Percentiles rank a stretch among this genome's conserved stretches.
Conservation (phyloP, 345 rosid species). For the Anacardium occidentale region DNA sequence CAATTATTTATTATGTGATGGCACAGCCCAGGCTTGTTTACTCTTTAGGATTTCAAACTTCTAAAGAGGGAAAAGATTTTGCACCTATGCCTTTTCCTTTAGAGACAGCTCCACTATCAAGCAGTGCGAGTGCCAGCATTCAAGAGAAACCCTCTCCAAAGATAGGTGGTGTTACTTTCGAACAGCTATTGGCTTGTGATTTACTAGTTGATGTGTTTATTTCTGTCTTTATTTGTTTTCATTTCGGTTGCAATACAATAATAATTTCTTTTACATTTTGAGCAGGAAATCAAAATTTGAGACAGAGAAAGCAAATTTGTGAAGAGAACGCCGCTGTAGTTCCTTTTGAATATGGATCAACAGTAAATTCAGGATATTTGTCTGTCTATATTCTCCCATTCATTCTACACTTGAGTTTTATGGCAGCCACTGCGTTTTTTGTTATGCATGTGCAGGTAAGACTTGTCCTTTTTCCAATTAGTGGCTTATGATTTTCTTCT, state of each 20-base stretch:
- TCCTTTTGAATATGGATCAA: conserved; percentile 26
- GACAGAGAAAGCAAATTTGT: conserved; percentile 48
- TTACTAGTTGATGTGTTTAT: background rate
- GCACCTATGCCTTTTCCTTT: conserved; percentile 32
- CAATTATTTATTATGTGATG: conserved; percentile 55
- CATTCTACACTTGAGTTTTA: conserved; percentile 62
- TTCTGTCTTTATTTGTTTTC: background rate
- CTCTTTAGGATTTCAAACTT: conserved; percentile 68
- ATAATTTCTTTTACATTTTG: background rate
- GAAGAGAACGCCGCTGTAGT: conserved; percentile 24
- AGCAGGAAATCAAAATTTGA: conserved; percentile 45
- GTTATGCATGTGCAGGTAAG: conserved; percentile 93
- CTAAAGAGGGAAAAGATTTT: conserved; percentile 41
- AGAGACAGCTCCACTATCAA: conserved; percentile 21
- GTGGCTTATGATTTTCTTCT: background rate
- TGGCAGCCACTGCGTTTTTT: conserved; percentile 76
- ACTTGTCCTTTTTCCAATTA: conserved; percentile 5
- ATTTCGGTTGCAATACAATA: background rate
- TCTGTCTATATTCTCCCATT: conserved; percentile 62
- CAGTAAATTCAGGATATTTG: conserved; percentile 37
- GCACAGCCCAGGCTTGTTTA: conserved; percentile 45
- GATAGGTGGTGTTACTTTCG: conserved; percentile 30
- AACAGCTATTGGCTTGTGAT: conserved; percentile 12
- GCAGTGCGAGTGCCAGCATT: background rate
- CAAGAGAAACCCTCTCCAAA: conserved; percentile 24